These are phyloP conservation scores for Daedalea quercina DNA, from an alignment of 768 basidiomycete genomes.

Conservation along the genomic window DNA sequence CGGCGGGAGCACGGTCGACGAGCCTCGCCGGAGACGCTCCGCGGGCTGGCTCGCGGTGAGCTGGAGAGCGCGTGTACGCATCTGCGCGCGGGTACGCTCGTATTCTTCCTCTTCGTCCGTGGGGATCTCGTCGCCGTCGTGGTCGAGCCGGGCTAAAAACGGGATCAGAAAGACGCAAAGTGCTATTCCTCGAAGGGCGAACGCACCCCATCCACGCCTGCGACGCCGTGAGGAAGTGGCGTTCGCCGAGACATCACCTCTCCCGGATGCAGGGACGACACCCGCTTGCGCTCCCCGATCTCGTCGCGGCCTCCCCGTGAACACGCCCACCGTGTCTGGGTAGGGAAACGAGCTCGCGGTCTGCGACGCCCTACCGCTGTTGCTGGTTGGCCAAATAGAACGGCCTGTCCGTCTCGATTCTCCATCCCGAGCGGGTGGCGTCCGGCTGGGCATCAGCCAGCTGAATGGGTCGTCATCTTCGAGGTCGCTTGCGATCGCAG, in stretches of 20 bases:
- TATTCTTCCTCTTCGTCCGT: slow-evolving; percentile 56
- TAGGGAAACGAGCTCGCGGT: not conserved
- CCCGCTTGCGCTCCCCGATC: not conserved
- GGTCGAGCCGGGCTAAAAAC: slow-evolving; percentile 29
- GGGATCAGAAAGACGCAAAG: too few relatives aligned
- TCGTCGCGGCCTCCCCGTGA: not conserved
- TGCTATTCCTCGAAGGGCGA: not conserved
- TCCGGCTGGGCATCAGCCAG: slow-evolving; percentile 3
- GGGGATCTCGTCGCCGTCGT: slow-evolving; percentile 59
- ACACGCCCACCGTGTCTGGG: not conserved
- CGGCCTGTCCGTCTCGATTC: too few relatives aligned
- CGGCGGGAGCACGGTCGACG: not conserved
- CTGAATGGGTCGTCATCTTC: slow-evolving; percentile 5
- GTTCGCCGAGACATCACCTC: not conserved
- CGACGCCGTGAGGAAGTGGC: slow-evolving; percentile 3
- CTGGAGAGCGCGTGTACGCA: slow-evolving; percentile 18
- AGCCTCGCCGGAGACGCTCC: slow-evolving; percentile 1
- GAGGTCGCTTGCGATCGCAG: not conserved
- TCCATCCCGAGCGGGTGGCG: not conserved
- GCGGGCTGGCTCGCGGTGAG: slow-evolving; percentile 5
- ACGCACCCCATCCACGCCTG: slow-evolving; percentile 19
- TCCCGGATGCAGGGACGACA: not conserved
- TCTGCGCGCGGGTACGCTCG: slow-evolving; percentile 42
- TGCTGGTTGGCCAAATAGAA: not conserved
- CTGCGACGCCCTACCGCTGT: not conserved